Evolutionary conservation across 2,329 filamentous ascomycete genomes (phyloP), one percentile per base, ranked within the genome.

Genomic region (Ascochyta fabae): DNA sequence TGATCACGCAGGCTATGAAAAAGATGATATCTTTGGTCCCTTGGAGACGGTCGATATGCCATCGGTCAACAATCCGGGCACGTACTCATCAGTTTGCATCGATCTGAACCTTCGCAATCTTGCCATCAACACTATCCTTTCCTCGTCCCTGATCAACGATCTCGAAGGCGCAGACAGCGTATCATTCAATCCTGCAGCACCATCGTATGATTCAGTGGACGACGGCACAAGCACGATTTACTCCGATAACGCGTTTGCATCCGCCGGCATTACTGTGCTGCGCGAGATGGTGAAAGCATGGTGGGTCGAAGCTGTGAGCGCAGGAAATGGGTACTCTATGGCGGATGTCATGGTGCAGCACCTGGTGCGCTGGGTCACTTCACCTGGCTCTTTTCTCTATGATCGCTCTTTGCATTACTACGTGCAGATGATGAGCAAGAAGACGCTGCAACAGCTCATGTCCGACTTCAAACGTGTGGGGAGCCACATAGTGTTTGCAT

Each of bases 251-350:
- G 91, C 94, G 0, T 99, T 99, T 72, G 89, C 94, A n/a, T 90
- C 92, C 45, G 92, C 94, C 3, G 91, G 92, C 50, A 90, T 98
- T 4, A 85, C 88, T 6, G 95, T 99, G 0, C 82, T 99, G 3
- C 89, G 95, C 13, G 96, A 98, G 67, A 97, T 99, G 93, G 95
- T 99, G 65, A 96, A 97, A 75, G 86, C 91, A 3, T 99, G 96
- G 96, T 99, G 95, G 95, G 85, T 89, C 1, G 94, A 99, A 75
- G 96, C 95, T 6, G 95, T 91, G 72, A 87, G 86, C 58, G 92
- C 92, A 34, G 96, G 91, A 67, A 60, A 60, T 16, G 65, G 63
- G 22, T 65, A 61, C 56, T 89, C 86, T 36, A 97, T 99, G 92
- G 96, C 96, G 0, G 95, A 99, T 76, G 87, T 98, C 50, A 92